Conservation (phyloP, 2,329 filamentous ascomycete species). For the Apiospora sp. region DNA sequence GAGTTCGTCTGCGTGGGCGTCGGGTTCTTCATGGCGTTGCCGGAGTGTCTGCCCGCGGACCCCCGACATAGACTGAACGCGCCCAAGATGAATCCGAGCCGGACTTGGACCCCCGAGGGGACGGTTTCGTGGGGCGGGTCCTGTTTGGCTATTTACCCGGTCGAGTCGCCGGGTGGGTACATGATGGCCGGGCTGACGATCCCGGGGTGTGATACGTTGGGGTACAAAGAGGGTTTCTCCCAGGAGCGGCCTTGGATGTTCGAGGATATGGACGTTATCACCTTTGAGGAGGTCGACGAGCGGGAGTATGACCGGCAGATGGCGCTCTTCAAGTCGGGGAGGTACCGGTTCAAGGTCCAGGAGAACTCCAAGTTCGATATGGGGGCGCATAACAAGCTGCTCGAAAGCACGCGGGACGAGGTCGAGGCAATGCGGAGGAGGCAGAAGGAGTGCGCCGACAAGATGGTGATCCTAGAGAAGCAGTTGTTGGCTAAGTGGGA, state of each 20-base stretch:
- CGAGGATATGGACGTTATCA: constrained; percentile 63
- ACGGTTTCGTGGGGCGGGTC: constrained; percentile 63
- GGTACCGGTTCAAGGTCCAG: constrained; percentile 60
- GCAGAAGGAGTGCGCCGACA: constrained; percentile 56
- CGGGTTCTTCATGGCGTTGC: constrained; percentile 26
- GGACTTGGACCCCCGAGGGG: constrained; percentile 64
- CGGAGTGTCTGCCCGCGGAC: constrained; percentile 50
- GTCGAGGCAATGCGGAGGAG: constrained; percentile 52
- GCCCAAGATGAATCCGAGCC: constrained; percentile 64
- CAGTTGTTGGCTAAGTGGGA: constrained; percentile 32
- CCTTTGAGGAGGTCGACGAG: constrained; percentile 61
- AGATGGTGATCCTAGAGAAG: constrained; percentile 29
- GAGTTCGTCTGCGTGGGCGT: constrained; percentile 23
- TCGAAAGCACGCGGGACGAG: constrained; percentile 54
- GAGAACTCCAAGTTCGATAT: constrained; percentile 59
- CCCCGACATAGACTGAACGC: constrained; percentile 59
- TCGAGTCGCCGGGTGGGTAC: constrained; percentile 64
- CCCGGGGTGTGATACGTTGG: constrained; percentile 60
- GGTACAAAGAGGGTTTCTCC: constrained; percentile 58
- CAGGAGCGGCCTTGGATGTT: constrained; percentile 60
- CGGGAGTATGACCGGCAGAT: constrained; percentile 58
- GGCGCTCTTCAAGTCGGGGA: constrained; percentile 55
- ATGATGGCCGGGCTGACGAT: constrained; percentile 62
- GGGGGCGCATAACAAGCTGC: constrained; percentile 58
- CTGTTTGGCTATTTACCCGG: constrained; percentile 62